Percentiles rank a stretch among this genome's conserved stretches.
These are phyloP conservation scores for Pleurozium schreberi DNA, from an alignment of 225 moss, liverwort and hornwort genomes.

Conservation along the genomic window DNA sequence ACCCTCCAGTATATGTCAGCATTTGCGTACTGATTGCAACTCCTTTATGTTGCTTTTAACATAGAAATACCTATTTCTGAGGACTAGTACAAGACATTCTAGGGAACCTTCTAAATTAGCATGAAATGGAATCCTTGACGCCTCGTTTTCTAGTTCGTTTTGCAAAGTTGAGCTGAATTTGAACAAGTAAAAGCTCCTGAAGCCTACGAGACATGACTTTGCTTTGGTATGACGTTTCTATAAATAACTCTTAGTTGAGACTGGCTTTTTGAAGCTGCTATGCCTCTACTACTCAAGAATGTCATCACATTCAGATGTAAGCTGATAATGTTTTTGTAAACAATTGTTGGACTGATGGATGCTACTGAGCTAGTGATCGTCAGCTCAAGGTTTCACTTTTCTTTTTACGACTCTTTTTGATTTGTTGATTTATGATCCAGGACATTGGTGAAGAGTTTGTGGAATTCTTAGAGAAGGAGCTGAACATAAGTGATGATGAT, in stretches of 20 bases:
- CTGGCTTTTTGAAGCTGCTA: neutral
- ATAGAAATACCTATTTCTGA: neutral
- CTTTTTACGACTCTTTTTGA: neutral
- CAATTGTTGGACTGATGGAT: neutral
- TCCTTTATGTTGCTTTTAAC: neutral
- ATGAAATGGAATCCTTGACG: neutral
- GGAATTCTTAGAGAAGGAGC: constrained; percentile 88
- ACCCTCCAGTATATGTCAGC: neutral
- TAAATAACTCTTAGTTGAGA: neutral
- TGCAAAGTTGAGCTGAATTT: neutral
- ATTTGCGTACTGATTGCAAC: neutral
- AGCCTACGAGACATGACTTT: neutral
- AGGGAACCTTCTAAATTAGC: neutral
- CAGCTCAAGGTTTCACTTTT: neutral
- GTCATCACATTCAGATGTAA: neutral
- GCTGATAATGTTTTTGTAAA: neutral
- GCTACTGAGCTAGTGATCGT: neutral
- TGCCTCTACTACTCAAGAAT: neutral
- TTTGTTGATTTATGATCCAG: constrained; percentile 4
- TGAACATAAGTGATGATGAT: constrained; percentile 49
- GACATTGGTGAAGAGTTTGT: constrained; percentile 97
- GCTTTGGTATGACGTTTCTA: neutral
- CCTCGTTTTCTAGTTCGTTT: neutral
- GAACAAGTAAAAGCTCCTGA: neutral
- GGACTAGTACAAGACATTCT: neutral